Evolutionary conservation across 805 yeast genomes (phyloP).

Genomic region (Pichia thaimueangensis): DNA sequence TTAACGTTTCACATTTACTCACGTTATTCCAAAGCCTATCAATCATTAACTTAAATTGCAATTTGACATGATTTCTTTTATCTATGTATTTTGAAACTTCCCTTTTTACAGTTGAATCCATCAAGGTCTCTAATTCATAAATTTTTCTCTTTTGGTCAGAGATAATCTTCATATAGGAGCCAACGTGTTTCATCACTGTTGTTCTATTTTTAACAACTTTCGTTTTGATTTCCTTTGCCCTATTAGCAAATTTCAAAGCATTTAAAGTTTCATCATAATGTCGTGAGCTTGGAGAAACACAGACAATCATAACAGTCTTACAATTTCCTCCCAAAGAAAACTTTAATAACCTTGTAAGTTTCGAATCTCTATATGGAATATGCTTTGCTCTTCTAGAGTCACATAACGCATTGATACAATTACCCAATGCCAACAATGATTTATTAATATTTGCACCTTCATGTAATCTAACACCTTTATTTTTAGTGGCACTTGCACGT

Average conservation of each 20-base stretch:
- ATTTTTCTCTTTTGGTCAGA: constrained; percentile 74
- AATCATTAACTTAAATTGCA: constrained; percentile 36
- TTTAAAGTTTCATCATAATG: constrained; percentile 93
- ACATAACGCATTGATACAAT: constrained; percentile 89
- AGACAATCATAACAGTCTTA: constrained; percentile 92
- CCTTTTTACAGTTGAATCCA: constrained; percentile 35
- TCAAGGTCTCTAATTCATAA: constrained; percentile 56
- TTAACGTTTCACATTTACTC: constrained; percentile 33
- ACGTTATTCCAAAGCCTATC: constrained; percentile 36
- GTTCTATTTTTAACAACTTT: constrained; percentile 68
- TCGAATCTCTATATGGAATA: constrained; percentile 88
- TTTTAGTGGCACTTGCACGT: constrained; percentile 83
- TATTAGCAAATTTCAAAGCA: constrained; percentile 82
- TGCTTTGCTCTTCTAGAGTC: constrained; percentile 62
- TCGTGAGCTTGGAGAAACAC: constrained; percentile 77
- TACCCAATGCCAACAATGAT: constrained; percentile 83
- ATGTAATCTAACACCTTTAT: constrained; percentile 69
- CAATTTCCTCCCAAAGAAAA: constrained; percentile 93
- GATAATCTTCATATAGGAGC: constrained; percentile 77
- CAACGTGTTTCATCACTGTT: constrained; percentile 74
- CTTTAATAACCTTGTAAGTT: constrained; percentile 77
- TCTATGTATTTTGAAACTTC: constrained; percentile 31
- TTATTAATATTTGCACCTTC: constrained; percentile 95
- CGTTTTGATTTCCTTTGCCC: constrained; percentile 88
- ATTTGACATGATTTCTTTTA: constrained; percentile 31